phyloP scores from a whole-genome alignment of 1,139 yeast species.

The Saccharomyces hybrid region DNA sequence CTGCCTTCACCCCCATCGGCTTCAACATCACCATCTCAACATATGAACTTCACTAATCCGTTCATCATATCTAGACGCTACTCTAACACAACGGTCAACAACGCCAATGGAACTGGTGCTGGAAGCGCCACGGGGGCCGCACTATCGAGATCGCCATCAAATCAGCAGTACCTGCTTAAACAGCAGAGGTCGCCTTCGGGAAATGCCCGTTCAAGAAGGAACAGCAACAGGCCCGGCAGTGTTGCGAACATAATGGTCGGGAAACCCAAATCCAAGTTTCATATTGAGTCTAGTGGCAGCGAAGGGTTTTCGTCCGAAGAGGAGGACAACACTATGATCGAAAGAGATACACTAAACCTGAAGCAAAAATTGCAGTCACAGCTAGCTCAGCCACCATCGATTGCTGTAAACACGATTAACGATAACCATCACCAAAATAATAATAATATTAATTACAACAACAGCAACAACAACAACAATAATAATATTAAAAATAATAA shows the following conservation, averaged over 20 bases:
- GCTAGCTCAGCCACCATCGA: background rate
- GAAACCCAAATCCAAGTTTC: constrained; percentile 12
- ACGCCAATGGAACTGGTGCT: constrained; percentile 1
- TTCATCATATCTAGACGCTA: constrained; percentile 4
- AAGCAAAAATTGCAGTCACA: background rate
- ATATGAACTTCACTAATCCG: constrained; percentile 2
- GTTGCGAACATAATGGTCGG: background rate
- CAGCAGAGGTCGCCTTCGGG: background rate
- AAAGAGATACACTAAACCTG: constrained; percentile 5
- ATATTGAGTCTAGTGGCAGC: constrained; percentile 24
- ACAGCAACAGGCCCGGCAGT: background rate
- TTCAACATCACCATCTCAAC: background rate
- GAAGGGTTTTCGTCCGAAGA: constrained; percentile 22
- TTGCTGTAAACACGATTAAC: background rate
- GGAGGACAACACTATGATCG: constrained; percentile 11
- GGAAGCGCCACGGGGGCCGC: background rate
- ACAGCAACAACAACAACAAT: background rate
- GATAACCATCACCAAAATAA: too few species aligned
- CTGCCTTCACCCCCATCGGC: background rate
- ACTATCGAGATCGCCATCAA: background rate
- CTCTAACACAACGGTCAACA: constrained; percentile 4
- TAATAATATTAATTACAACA: too few species aligned
- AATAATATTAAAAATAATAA: background rate
- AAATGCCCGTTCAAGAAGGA: background rate
- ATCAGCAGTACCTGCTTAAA: background rate